Conservation (phyloP, 805 yeast species). For the Cyberlindnera euphorbiiphila region DNA sequence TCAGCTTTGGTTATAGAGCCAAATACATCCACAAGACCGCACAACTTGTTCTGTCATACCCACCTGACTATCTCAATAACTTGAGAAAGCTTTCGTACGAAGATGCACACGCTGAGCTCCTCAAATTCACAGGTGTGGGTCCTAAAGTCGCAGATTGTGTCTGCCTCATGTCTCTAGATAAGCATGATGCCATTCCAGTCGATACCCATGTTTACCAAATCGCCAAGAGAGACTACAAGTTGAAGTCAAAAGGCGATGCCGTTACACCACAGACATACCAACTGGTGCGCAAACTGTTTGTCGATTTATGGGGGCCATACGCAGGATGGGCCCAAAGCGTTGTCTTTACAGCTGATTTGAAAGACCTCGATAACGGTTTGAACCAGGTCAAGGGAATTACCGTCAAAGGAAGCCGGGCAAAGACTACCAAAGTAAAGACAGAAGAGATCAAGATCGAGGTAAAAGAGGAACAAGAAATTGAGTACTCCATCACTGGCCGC, state of each 20-base stretch:
- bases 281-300: slow-evolving; percentile 56
- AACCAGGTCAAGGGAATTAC: slow-evolving; percentile 30
- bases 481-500: slow-evolving; percentile 27
- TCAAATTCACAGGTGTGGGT: slow-evolving; percentile 82
- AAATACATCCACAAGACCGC: slow-evolving; percentile 83
- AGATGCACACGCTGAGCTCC: slow-evolving; percentile 54
- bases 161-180: slow-evolving; percentile 83
- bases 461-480: slow-evolving; percentile 20
- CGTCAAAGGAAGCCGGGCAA: slow-evolving; percentile 20
- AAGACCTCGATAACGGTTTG: slow-evolving; percentile 66
- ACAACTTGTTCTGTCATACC: slow-evolving; percentile 32
- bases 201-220: slow-evolving; percentile 95
- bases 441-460: slow-evolving; percentile 7
- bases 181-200: slow-evolving; percentile 85
- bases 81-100: slow-evolving; percentile 46
- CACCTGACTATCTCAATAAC: slow-evolving; percentile 31
- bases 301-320: slow-evolving; percentile 75
- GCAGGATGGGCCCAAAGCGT: slow-evolving; percentile 99
- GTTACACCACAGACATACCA: slow-evolving; percentile 31
- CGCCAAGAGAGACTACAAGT: slow-evolving; percentile 75
- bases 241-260: slow-evolving; percentile 33
- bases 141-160: slow-evolving; percentile 99
- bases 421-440: slow-evolving; percentile 6
- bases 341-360: slow-evolving; percentile 78
- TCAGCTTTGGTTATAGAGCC: slow-evolving; percentile 89